Base-by-base conservation (phyloP, 768 basidiomycete species). In the Pleurotus platypus region DNA sequence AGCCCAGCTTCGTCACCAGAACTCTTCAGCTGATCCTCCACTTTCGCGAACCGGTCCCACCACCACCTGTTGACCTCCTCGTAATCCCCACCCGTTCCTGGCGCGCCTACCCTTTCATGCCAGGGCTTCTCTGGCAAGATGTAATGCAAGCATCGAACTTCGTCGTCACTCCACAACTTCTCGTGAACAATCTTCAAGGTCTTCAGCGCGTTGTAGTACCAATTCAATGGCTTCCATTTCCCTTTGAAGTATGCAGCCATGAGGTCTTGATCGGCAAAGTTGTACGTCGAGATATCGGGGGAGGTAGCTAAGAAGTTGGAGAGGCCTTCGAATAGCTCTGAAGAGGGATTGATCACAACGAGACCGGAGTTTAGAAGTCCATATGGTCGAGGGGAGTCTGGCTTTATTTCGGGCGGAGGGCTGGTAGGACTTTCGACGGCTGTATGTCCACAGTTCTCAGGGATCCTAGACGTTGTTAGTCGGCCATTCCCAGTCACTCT, bases 211-310 rank as follows among this genome's bases (percentile, higher is more conserved):
- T 99, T 99, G 70, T 94, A 95, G 59, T 85, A 85, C 85, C 90
- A 97, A 1, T 86, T 82, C 40, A 96, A 71, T 4, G 90, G 86
- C 54, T 75, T 79, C 90, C 92, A 94, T 67, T 70, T 84, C 15
- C 87, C 89, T 56, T 78, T 70, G 75, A 96, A 98, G 66, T 85
- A 83, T 30, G 79, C 81, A 1, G 94, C 81, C 30, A 98, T 82
- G 30, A 97, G 79, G 63, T 99, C 96, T 69, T 99, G 96, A 70
- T 99, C 96, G 1, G 93, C 86, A 69, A 98, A 97, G 46, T 67
- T 70, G 63, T 77, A 83, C 35, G 70, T 72, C 15, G 71, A 27
- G 55, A 81, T 72, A 53, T 69, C 69, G 49, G 69, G 72, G 59
- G 67, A 69, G 5, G 75, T 75, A 8, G 74, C 71, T 35, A 95